Evolutionary conservation across 257 asterid genomes (phyloP).

Genomic region (Ajuga chamaepitys): DNA sequence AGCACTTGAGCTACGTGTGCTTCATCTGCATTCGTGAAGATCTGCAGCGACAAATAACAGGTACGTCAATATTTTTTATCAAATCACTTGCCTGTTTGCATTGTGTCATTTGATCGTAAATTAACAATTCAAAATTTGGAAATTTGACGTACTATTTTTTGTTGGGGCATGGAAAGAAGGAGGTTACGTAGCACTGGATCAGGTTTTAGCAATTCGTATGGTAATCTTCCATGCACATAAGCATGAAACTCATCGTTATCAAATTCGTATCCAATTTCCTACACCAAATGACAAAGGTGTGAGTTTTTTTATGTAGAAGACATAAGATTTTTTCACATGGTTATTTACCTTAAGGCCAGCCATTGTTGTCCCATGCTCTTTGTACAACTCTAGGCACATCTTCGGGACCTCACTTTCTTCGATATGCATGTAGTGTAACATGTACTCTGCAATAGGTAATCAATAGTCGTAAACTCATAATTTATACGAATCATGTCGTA

Average conservation of each 20-base stretch:
- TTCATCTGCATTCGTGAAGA: constrained; percentile 79
- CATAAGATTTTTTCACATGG: neutral
- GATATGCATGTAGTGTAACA: constrained; percentile 56
- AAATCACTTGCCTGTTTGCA: neutral
- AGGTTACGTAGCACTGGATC: constrained; percentile 66
- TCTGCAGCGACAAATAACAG: constrained; percentile 37
- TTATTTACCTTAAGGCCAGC: constrained; percentile 73
- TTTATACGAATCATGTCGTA: neutral
- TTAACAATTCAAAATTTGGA: neutral
- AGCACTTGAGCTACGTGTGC: constrained; percentile 64
- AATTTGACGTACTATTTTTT: constrained; percentile 52
- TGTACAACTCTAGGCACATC: constrained; percentile 77
- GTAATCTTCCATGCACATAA: constrained; percentile 77
- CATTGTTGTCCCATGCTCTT: constrained; percentile 88
- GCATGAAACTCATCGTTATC: constrained; percentile 79
- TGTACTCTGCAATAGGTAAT: constrained; percentile 44
- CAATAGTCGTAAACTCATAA: neutral
- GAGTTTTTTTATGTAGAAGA: neutral
- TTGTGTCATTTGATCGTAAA: neutral
- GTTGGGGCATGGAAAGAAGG: constrained; percentile 73
- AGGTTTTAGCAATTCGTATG: constrained; percentile 64
- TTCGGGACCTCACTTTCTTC: constrained; percentile 65
- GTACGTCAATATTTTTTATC: constrained; percentile 3
- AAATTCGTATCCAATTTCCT: constrained; percentile 73
- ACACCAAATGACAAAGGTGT: constrained; percentile 5